Conservation (phyloP, 1,139 yeast species). For the Candida dubliniensis region DNA sequence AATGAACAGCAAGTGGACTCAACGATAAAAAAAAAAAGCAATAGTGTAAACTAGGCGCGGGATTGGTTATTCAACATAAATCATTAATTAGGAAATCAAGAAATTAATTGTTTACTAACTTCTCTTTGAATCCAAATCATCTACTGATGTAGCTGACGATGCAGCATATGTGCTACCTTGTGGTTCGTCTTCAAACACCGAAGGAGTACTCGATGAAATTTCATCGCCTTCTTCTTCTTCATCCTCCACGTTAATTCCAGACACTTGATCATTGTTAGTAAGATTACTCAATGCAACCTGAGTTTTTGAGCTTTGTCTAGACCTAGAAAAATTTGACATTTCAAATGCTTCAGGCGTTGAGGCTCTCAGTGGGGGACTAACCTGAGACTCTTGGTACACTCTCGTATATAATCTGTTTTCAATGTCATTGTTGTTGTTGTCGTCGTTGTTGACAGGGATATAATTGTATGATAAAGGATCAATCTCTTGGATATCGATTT, state of each 20-base stretch:
- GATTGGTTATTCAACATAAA: not conserved
- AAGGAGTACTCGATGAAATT: slow-evolving; percentile 36
- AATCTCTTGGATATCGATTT: slow-evolving; percentile 25
- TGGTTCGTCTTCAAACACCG: slow-evolving; percentile 37
- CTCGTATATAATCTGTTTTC: slow-evolving; percentile 12
- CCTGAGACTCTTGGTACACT: slow-evolving; percentile 13
- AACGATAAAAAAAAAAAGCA: not conserved
- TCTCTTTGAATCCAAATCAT: slow-evolving; percentile 24
- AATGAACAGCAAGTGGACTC: not conserved
- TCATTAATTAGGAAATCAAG: not conserved
- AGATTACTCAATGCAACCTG: slow-evolving; percentile 19
- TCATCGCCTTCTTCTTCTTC: slow-evolving; percentile 32
- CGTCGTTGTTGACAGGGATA: slow-evolving; percentile 10
- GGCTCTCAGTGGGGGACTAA: slow-evolving; percentile 2
- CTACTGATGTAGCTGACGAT: slow-evolving; percentile 32
- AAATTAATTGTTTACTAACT: not conserved
- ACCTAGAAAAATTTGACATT: slow-evolving; percentile 28
- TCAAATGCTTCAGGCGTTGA: slow-evolving; percentile 23
- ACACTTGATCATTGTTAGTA: slow-evolving; percentile 2
- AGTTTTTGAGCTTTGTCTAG: slow-evolving; percentile 34
- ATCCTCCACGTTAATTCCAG: not conserved
- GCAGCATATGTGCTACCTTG: slow-evolving; percentile 24
- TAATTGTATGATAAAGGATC: slow-evolving; percentile 35
- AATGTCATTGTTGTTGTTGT: slow-evolving; percentile 3
- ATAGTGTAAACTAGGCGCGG: too few species aligned